Conservation (phyloP, 352 stramenopile species). For the Pythium vanterpoolii region DNA sequence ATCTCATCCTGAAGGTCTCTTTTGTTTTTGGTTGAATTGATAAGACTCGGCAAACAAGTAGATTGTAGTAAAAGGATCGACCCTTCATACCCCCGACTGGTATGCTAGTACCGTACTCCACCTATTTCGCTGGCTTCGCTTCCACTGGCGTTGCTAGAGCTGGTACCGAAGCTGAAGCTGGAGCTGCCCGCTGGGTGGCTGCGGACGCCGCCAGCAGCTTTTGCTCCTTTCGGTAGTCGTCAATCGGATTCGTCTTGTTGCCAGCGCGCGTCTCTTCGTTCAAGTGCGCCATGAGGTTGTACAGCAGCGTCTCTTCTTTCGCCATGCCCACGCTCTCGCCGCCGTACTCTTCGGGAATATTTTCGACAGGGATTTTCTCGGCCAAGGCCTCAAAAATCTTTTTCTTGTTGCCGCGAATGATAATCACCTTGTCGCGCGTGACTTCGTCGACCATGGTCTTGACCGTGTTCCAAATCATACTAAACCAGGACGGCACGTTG, state of each 20-base stretch:
- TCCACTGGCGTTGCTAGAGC: no score
- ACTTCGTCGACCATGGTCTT: constrained; percentile 91
- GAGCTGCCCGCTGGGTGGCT: no score
- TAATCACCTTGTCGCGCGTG: constrained; percentile 92
- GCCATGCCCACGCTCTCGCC: constrained; percentile 60
- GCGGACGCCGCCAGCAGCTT: not conserved
- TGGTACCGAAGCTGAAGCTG: no score
- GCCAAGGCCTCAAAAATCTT: constrained; percentile 77
- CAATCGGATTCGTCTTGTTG: constrained; percentile 52
- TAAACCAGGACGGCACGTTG: constrained; percentile 95
- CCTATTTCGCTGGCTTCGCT: no score
- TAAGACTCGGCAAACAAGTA: no score
- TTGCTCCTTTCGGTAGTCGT: constrained; percentile 22
- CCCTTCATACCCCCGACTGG: no score
- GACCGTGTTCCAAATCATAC: constrained; percentile 90
- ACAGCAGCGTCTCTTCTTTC: constrained; percentile 66
- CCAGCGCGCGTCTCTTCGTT: constrained; percentile 58
- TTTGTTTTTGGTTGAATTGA: no score
- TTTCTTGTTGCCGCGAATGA: constrained; percentile 76
- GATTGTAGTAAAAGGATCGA: no score
- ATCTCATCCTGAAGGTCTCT: no score
- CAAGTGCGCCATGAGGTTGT: constrained; percentile 67
- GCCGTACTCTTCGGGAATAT: constrained; percentile 80
- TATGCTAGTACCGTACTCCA: no score
- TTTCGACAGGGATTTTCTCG: constrained; percentile 68